phyloP scores from a whole-genome alignment of 163 green algal species.

The Scenedesmus sp. region DNA sequence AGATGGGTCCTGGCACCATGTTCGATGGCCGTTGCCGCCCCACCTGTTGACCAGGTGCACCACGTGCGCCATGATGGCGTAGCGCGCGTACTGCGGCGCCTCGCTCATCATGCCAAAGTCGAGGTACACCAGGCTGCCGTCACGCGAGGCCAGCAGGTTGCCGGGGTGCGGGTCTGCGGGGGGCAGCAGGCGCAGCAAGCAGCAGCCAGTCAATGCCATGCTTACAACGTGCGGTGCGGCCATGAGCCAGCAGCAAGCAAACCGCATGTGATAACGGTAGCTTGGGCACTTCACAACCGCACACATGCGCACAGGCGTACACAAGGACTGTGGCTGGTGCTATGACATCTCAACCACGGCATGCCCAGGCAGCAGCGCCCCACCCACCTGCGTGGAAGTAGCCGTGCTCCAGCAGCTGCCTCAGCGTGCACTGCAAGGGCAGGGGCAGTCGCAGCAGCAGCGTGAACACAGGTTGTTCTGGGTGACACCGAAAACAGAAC shows the following conservation, averaged over 20 bases:
- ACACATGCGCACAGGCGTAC: background rate
- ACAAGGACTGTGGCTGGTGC: background rate
- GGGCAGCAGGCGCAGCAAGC: background rate
- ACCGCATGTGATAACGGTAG: too few relatives aligned
- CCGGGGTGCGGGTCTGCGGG: conserved; percentile 66
- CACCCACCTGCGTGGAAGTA: conserved; percentile 93
- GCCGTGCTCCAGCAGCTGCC: conserved; percentile 90
- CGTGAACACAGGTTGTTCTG: too few relatives aligned
- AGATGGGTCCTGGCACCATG: too few relatives aligned
- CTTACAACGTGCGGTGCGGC: too few relatives aligned
- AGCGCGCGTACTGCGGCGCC: conserved; percentile 77
- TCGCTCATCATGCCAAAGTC: conserved; percentile 95
- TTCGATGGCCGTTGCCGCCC: background rate
- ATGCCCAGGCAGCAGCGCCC: background rate
- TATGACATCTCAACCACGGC: too few relatives aligned
- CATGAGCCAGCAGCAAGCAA: too few relatives aligned
- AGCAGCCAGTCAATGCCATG: background rate
- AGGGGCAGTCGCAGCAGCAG: background rate
- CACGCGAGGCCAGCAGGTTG: conserved; percentile 93
- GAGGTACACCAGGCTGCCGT: conserved; percentile 93
- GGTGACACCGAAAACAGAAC: background rate
- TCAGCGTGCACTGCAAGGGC: conserved; percentile 28
- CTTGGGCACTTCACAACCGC: background rate
- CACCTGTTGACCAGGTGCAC: conserved; percentile 97
- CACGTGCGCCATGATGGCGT: conserved; percentile 95